Conservation (phyloP, 2,329 filamentous ascomycete species). For the Orbilia blumenaviensis region DNA sequence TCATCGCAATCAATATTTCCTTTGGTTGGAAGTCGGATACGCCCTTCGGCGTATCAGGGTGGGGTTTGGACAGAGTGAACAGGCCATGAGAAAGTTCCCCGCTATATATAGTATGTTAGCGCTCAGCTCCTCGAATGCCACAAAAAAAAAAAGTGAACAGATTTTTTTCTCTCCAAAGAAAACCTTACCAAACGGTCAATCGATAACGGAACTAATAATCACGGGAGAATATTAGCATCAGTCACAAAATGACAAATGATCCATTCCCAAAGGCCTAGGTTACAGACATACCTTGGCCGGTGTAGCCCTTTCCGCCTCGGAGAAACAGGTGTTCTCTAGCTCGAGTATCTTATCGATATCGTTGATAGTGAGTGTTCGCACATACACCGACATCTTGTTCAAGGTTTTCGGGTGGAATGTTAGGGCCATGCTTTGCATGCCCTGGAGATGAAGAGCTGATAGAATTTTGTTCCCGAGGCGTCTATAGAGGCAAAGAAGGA, state of each 20-base stretch:
- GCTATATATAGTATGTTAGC: constrained; percentile 29
- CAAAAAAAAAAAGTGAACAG: too few species aligned
- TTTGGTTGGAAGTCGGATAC: constrained; percentile 50
- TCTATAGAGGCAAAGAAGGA: neutral
- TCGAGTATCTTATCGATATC: constrained; percentile 51
- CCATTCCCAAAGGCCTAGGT: neutral
- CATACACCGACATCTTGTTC: constrained; percentile 45
- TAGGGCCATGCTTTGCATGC: constrained; percentile 53
- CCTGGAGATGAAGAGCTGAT: constrained; percentile 38
- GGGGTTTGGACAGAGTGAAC: constrained; percentile 46
- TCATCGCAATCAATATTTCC: constrained; percentile 44
- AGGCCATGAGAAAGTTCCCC: constrained; percentile 46
- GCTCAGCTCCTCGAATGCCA: neutral
- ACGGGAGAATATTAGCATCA: constrained; percentile 4
- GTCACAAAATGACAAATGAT: neutral
- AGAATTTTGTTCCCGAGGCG: constrained; percentile 32
- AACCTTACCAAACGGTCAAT: constrained; percentile 44
- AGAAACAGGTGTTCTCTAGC: constrained; percentile 45
- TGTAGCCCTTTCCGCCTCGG: constrained; percentile 35
- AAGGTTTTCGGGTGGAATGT: constrained; percentile 48
- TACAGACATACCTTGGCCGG: constrained; percentile 31
- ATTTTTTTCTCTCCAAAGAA: neutral
- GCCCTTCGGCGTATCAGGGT: constrained; percentile 50
- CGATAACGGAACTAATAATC: constrained; percentile 36
- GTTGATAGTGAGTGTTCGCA: constrained; percentile 45